Base-by-base conservation (phyloP, 495 filamentous ascomycete species). In the Penicillium maclennaniae region DNA sequence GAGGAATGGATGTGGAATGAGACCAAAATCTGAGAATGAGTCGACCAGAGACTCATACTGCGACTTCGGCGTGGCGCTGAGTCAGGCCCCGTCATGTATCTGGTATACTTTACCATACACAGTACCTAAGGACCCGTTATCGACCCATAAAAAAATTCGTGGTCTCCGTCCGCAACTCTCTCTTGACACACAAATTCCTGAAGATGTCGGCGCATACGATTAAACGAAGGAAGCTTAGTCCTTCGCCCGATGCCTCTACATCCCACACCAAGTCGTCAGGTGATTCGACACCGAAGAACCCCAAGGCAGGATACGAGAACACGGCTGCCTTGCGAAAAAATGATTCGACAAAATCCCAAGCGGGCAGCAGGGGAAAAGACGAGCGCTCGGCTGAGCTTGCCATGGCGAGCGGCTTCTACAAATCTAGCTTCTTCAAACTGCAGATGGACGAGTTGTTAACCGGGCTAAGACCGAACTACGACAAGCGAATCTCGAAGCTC, bases 371-470 rank as follows among this genome's bases (percentile, higher is more conserved):
- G 40, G 62, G 42, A 31, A 68, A 64, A 20, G 59, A 60, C 54
- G 56, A 68, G 50, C 61, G 62, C 21, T 67, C 69, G 36, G 69
- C 69, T 20, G 74, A 77, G 51, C 58, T 75, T 45, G 71, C 71
- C 17, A 66, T 66, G 55, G 68, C 71, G n/a, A 72, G 62, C 42
- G 74, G 74, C n/a, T 59, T 72, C 37, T 87, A 81, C 69, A 84
- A 84, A 56, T 87, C 82, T 34, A 88, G 80, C 61, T 75, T 90
- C 56, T 95, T 97, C 72, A 87, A 92, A 58, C 73, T 98, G 27
- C 88, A 97, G 70, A 80, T 91, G 20, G 87, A 96, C 51, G 91
- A 96, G 60, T 70, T 98, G 40, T 63, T 97, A 55, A 71, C 76
- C 19, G 83, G 87, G 51, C 76, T 88, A 37, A 79, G 78, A 63